phyloP scores from a whole-genome alignment of 805 yeast genomes.

The Candida saitoana region DNA sequence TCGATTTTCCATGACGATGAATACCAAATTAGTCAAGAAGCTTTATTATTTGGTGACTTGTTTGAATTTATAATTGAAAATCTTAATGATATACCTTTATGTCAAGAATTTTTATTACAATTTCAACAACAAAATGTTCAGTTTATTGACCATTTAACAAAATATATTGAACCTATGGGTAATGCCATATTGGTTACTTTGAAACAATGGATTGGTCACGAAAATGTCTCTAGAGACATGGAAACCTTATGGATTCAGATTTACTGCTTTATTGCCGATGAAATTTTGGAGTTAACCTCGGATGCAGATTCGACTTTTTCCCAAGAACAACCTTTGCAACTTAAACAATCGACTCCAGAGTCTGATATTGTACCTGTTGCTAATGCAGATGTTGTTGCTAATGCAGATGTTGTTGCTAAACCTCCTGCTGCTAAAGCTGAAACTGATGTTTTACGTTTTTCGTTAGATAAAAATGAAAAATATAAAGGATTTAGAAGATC shows the following conservation, averaged over 20 bases:
- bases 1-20: conserved; percentile 16
- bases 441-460: conserved; percentile 18
- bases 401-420: neutral
- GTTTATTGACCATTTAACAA: conserved; percentile 19
- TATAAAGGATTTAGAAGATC: conserved; percentile 43
- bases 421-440: neutral
- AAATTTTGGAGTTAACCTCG: conserved; percentile 25
- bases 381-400: neutral
- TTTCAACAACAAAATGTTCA: conserved; percentile 29
- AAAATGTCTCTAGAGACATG: conserved; percentile 25
- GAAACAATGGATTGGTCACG: conserved; percentile 31
- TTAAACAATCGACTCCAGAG: conserved; percentile 2
- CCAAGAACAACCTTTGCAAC: conserved; percentile 10
- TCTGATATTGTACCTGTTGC: neutral
- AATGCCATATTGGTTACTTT: conserved; percentile 34
- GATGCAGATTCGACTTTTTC: conserved; percentile 22
- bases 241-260: conserved; percentile 39
- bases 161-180: conserved; percentile 43
- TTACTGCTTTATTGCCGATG: conserved; percentile 38
- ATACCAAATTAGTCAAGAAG: conserved; percentile 24
- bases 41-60: conserved; percentile 33
- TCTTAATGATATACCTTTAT: conserved; percentile 20
- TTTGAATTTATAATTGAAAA: conserved; percentile 29
- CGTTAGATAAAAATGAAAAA: conserved; percentile 28
- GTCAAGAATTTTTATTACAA: conserved; percentile 31